Evolutionary conservation across 306 rosid species (phyloP), one percentile per base, ranked within the genome.

Genomic region (Sesbania bispinosa): DNA sequence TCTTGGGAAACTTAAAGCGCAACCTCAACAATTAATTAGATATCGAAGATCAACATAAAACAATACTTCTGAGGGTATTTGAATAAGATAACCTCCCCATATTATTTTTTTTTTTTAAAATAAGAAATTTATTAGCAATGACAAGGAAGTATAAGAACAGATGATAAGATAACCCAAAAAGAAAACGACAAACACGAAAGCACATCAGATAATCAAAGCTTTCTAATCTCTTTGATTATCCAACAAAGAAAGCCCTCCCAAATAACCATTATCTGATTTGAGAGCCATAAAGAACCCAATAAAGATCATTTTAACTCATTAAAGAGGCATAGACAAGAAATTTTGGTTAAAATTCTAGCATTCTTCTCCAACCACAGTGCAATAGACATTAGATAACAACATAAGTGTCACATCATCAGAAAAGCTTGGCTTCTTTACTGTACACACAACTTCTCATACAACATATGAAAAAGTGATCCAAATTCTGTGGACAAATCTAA

Each of bases 241-340:
- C 15, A 32, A 45, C 42, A 57, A 58, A 36, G 14, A 68, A 48
- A 68, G 46, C 27, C 30, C 45, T 48, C 38, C 50, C 20, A 51
- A 69, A 41, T 60, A 41, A 30, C 59, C 66, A 69, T 15, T 29
- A 18, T 60, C 26, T 60, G 63, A 61, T 13, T 41, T 13, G 6
- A 48, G 71, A 50, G 39, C 48, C 71, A 27, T 13, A 60, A 69
- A 29, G 47, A 52, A 51, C 32, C 51, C 23, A 41, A 27, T 7
- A 59, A 7, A 50, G 21, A 38, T 5, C 29, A 21, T 41, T 61
- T 41, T 36, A 60, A 30, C 5, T 29, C 46, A 51, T 20, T 9
- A 18, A 51, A 52, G 32, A 41, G 76, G 71, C 19, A 61, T 8
- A 38, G 5, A 11, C 69, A 57, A 53, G 16, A 76, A 55, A 45